Conservation (phyloP, 768 basidiomycete genomes). For the Asterophora lycoperdoides region DNA sequence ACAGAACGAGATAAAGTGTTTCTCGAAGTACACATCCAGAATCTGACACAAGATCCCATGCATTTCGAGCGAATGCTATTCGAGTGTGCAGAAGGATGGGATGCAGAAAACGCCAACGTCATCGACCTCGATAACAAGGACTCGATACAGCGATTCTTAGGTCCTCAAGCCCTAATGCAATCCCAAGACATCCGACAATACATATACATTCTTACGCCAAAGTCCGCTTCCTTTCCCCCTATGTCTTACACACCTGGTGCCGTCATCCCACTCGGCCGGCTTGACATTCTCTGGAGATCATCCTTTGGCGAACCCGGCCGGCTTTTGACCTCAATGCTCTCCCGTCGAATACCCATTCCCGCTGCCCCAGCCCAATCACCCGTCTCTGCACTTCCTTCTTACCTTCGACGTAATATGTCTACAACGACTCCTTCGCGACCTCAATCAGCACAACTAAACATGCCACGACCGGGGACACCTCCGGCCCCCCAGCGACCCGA, state of each 20-base stretch:
- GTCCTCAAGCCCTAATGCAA: conserved; percentile 66
- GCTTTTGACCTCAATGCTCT: conserved; percentile 83
- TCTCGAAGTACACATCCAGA: conserved; percentile 91
- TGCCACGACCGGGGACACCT: conserved; percentile 56
- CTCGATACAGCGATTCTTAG: conserved; percentile 47
- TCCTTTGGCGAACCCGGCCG: conserved; percentile 83
- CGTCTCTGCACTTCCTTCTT: conserved; percentile 68
- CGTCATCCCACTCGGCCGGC: conserved; percentile 74
- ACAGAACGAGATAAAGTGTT: conserved; percentile 77
- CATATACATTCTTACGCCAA: conserved; percentile 74
- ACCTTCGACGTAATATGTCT: conserved; percentile 59
- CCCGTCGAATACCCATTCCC: conserved; percentile 68
- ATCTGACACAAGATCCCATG: conserved; percentile 72
- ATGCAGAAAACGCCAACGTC: conserved; percentile 50
- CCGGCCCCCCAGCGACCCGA: conserved; percentile 37
- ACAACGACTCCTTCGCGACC: conserved; percentile 44
- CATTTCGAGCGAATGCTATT: conserved; percentile 80
- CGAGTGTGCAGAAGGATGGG: conserved; percentile 68
- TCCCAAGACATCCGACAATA: conserved; percentile 87
- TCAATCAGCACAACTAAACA: conserved; percentile 52
- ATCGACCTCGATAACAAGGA: conserved; percentile 24
- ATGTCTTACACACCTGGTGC: conserved; percentile 58
- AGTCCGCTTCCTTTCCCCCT: conserved; percentile 38
- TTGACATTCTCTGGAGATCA: conserved; percentile 88
- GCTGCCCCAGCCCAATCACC: conserved; percentile 41